phyloP scores from a whole-genome alignment of 176 grass and related monocot species.

The Raddia guianensis region DNA sequence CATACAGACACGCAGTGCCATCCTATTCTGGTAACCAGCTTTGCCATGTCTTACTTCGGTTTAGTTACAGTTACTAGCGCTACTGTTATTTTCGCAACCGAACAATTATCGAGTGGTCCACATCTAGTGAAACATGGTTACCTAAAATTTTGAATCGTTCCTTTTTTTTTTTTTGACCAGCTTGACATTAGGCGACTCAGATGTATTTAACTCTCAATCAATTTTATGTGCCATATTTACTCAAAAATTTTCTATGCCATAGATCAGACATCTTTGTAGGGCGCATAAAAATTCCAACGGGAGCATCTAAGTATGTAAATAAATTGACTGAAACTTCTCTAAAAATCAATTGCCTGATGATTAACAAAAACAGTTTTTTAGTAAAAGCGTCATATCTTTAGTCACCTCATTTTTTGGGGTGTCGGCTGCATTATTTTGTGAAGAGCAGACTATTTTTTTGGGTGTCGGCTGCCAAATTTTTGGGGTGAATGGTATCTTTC shows the following conservation, averaged over 20 bases:
- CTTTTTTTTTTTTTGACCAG: neutral
- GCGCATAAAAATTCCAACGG: no score
- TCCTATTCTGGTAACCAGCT: constrained; percentile 15
- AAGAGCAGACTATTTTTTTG: neutral
- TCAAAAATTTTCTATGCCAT: no score
- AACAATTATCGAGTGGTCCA: neutral
- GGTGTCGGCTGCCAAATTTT: neutral
- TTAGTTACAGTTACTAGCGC: neutral
- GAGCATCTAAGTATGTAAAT: no score
- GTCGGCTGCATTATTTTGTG: neutral
- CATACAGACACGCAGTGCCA: constrained; percentile 3
- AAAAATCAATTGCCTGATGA: no score
- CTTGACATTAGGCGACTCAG: no score
- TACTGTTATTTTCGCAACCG: constrained; percentile 10
- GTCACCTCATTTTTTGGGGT: neutral
- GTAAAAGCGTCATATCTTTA: neutral
- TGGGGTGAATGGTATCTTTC: constrained; percentile 26
- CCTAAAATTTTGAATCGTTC: constrained; percentile 22
- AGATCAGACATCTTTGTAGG: no score
- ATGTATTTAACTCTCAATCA: no score
- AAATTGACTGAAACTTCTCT: no score
- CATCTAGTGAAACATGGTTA: neutral
- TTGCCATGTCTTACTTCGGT: constrained; percentile 8
- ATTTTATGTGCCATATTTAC: no score
- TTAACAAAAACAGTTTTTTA: no score